Conservation (phyloP, 192 early-diverging fungal species). For the Cladochytrium replicatum region DNA sequence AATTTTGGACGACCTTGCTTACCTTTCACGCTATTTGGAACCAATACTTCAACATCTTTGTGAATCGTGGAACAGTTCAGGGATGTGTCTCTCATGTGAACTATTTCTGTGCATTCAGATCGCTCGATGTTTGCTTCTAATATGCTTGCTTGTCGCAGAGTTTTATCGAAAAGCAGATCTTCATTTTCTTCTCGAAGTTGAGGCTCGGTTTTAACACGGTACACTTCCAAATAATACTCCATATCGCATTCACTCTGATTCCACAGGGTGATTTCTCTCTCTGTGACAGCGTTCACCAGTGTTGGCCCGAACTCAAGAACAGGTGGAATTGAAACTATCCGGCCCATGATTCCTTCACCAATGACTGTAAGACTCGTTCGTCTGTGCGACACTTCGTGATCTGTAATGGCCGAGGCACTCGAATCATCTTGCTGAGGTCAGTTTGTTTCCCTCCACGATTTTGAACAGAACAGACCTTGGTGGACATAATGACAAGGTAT, state of each 20-base stretch:
- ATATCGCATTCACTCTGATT: conserved; percentile 47
- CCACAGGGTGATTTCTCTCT: conserved; percentile 30
- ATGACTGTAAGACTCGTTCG: conserved; percentile 29
- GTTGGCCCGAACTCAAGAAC: conserved; percentile 33
- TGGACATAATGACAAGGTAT: conserved; percentile 42
- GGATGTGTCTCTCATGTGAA: too few relatives aligned
- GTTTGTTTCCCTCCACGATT: neutral
- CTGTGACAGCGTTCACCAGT: conserved; percentile 42
- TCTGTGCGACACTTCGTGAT: conserved; percentile 13
- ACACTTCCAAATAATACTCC: conserved; percentile 27
- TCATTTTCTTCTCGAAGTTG: neutral
- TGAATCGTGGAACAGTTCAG: too few relatives aligned
- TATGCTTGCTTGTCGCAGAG: conserved; percentile 1
- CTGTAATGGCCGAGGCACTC: conserved; percentile 9
- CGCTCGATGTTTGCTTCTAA: too few relatives aligned
- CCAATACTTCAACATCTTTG: neutral
- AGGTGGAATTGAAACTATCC: conserved; percentile 16
- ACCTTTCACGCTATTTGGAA: conserved; percentile 9
- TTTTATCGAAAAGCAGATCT: too few relatives aligned
- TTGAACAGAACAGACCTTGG: too few relatives aligned
- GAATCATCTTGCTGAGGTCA: neutral
- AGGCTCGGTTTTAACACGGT: neutral
- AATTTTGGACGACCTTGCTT: neutral
- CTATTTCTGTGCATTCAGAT: too few relatives aligned
- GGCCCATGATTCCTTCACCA: conserved; percentile 33